phyloP scores from a whole-genome alignment of 106 monocot genomes.

The Alisma plantagoaquatica region DNA sequence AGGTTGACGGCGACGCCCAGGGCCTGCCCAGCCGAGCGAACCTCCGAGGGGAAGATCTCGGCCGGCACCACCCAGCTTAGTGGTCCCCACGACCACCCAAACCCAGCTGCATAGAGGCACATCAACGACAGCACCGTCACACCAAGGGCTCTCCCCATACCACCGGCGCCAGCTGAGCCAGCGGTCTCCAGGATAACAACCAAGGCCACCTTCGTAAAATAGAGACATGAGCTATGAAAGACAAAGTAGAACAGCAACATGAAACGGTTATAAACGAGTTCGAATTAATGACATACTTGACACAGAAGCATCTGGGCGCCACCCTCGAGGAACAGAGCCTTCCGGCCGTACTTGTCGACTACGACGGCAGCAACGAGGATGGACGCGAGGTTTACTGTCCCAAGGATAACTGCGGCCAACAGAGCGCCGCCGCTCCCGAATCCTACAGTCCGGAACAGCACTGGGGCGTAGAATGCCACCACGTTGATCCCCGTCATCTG shows the following conservation, averaged over 20 bases:
- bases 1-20: conserved; percentile 32
- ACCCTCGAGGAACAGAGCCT: conserved; percentile 25
- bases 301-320: conserved; percentile 34
- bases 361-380: conserved; percentile 4
- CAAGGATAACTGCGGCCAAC: conserved; percentile 6
- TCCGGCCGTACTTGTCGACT: conserved; percentile 24
- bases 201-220: too few species aligned
- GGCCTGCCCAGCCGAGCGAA: conserved; percentile 48
- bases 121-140: conserved; percentile 25
- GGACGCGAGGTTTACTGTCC: conserved; percentile 8
- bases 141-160: conserved; percentile 6
- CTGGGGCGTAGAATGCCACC: conserved; percentile 16
- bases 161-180: conserved; percentile 5
- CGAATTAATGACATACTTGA: conserved; percentile 14
- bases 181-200: too few species aligned
- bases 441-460: conserved; percentile 12
- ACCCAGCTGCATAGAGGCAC: conserved; percentile 35
- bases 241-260: too few species aligned
- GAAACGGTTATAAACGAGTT: too few species aligned
- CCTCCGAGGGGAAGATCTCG: conserved; percentile 53
- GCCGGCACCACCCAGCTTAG: conserved; percentile 41
- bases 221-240: too few species aligned
- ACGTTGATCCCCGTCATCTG: conserved; percentile 21
- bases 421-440: conserved; percentile 6
- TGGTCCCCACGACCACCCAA: conserved; percentile 59